Evolutionary conservation across 306 rosid species (phyloP).

Genomic region (Lagenaria siceraria): DNA sequence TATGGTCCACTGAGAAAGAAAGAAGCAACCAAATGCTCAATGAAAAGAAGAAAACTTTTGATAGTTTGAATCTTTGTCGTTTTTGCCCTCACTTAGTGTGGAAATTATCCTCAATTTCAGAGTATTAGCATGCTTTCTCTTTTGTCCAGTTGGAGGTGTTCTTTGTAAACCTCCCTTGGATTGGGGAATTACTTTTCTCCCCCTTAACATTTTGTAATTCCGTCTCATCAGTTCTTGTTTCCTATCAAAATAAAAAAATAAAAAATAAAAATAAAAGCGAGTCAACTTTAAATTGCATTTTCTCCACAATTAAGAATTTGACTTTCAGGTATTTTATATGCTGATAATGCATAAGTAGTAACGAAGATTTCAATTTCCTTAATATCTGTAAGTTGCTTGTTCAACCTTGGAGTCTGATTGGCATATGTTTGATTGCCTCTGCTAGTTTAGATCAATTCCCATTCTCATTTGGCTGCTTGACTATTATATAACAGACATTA

Average conservation of each 20-base stretch:
- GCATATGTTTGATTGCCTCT: not conserved
- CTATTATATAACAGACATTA: conserved; percentile 22
- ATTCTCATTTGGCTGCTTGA: conserved; percentile 3
- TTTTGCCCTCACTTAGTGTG: not conserved
- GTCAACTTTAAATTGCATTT: not conserved
- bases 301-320: not conserved
- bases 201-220: not conserved
- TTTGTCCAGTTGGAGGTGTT: not conserved
- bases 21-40: not conserved
- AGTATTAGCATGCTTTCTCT: not conserved
- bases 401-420: not conserved
- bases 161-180: not conserved
- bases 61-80: not conserved
- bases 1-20: not conserved
- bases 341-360: not conserved
- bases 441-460: not conserved
- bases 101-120: not conserved
- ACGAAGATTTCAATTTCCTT: not conserved
- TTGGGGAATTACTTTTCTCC: not conserved
- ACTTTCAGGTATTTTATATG: not conserved
- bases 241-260: not conserved
- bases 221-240: not conserved
- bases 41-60: not conserved
- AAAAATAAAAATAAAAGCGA: not conserved
- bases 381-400: not conserved